Evolutionary conservation across 345 rosid species (phyloP).

Genomic region (Eutrema heterophyllum): DNA sequence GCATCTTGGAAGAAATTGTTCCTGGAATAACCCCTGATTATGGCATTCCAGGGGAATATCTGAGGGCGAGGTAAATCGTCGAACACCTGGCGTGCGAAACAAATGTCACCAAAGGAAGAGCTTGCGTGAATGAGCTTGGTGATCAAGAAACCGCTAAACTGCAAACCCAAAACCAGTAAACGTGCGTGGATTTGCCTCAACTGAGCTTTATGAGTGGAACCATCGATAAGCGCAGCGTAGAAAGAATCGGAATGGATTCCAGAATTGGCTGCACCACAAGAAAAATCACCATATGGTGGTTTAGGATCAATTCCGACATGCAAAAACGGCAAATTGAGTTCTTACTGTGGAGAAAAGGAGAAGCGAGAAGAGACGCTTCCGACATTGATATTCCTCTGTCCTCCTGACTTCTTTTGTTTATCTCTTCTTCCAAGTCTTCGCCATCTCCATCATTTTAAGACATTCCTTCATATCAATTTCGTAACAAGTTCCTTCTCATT

Average conservation of each 20-base stretch:
- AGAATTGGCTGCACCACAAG: slow-evolving; percentile 17
- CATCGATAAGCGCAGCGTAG: slow-evolving; percentile 44
- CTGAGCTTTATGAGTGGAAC: slow-evolving; percentile 31
- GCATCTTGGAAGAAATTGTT: slow-evolving; percentile 38
- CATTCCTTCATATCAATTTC: neutral
- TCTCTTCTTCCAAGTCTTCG: neutral
- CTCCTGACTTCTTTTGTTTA: neutral
- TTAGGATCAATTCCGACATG: neutral
- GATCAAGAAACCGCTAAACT: slow-evolving; percentile 42
- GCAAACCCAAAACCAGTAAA: slow-evolving; percentile 41
- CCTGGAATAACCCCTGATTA: slow-evolving; percentile 50
- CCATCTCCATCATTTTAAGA: neutral
- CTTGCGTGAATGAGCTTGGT: slow-evolving; percentile 37
- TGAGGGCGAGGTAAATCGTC: slow-evolving; percentile 53
- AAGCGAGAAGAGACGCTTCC: slow-evolving; percentile 26
- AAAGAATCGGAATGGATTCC: slow-evolving; percentile 34
- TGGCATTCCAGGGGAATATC: slow-evolving; percentile 58
- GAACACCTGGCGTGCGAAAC: slow-evolving; percentile 53
- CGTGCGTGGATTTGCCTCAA: slow-evolving; percentile 49
- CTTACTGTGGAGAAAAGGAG: slow-evolving; percentile 28
- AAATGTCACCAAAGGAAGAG: slow-evolving; percentile 36
- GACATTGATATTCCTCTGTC: slow-evolving; percentile 7
- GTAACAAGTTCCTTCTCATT: too few relatives aligned
- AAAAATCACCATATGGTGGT: neutral
- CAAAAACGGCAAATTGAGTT: neutral